Evolutionary conservation across 805 yeast species (phyloP), one percentile per base, ranked within the genome.

Genomic region (Sugiyamaella lignohabitans): DNA sequence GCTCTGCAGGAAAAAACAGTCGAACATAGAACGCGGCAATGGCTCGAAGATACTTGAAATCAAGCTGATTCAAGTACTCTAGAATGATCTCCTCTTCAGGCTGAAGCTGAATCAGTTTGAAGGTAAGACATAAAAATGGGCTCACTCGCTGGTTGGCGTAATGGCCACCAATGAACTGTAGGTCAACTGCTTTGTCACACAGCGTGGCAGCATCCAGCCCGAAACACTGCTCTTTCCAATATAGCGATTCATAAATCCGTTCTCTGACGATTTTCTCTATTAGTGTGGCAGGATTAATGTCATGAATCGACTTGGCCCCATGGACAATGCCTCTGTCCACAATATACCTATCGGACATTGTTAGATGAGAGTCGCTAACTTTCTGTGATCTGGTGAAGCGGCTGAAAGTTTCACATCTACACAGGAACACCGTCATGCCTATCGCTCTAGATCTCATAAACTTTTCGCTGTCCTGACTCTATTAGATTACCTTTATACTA

Each of bases 31-130:
- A 58, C 27, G 89, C 71, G 0, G 80, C 76, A 46, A 91, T 60
- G 1, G 85, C 82, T 1, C 84, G 78, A 42, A 87, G 63, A 58
- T 87, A 88, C 63, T 87, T 86, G 73, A 89, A 89, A 46, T 82
- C 79, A 42, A 70, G 66, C 55, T 89, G 93, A 1, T 62, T 62
- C 10, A 83, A 64, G 52, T 76, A 73, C 45, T 79, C 73, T 16
- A 67, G 59, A 2, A 85, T 59, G 3, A 86, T 76, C 3, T 78
- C 84, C 8, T 59, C 57, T 1, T 72, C 56, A 0, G 97, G 97
- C 51, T 78, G 78, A 16, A 93, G 63, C 62, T 91, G 95, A 3
- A 89, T 69, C 48, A 91, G 61, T 53, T 91, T 79, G 58, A 87
- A 77, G 29, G 87, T 62, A 39, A 95, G 71, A 58, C 95, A 81